These are phyloP conservation scores for Emergomyces africanus DNA, from an alignment of 2,329 filamentous ascomycete genomes.

Conservation along the genomic window DNA sequence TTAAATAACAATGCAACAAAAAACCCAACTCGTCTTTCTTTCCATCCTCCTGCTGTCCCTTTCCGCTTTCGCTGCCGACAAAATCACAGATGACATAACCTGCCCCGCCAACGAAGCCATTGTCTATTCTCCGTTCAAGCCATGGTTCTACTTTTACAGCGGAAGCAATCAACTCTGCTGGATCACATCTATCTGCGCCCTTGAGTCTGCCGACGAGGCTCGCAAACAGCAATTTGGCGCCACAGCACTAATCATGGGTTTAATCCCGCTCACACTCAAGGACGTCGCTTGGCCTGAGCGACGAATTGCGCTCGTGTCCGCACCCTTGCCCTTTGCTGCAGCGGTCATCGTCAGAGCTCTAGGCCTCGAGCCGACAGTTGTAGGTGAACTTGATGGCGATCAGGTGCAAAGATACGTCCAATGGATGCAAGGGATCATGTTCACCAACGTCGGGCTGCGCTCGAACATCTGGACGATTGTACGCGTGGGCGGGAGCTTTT, in stretches of 20 bases:
- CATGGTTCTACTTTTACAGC: slow-evolving; percentile 5
- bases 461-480: slow-evolving; percentile 2
- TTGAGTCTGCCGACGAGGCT: slow-evolving; percentile 15
- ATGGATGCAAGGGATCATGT: slow-evolving; percentile 3
- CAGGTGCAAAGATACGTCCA: slow-evolving; percentile 5
- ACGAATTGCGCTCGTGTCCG: slow-evolving; percentile 14
- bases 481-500: background rate
- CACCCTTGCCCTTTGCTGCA: slow-evolving; percentile 6
- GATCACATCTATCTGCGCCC: slow-evolving; percentile 18
- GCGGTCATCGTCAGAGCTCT: slow-evolving; percentile 17
- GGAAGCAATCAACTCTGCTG: slow-evolving; percentile 14
- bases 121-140: slow-evolving; percentile 33
- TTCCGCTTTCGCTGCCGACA: background rate
- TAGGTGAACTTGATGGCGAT: slow-evolving; percentile 4
- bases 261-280: slow-evolving; percentile 21
- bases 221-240: slow-evolving; percentile 23
- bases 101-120: slow-evolving; percentile 34
- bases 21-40: background rate
- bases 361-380: slow-evolving; percentile 12
- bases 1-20: background rate
- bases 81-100: background rate
- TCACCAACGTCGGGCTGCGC: background rate
- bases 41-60: background rate
- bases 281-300: slow-evolving; percentile 22
- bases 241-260: slow-evolving; percentile 21